Percentiles rank a stretch among this genome's conserved stretches.
phyloP scores from a whole-genome alignment of 1,139 yeast species.

The Geotrichum reessii region DNA sequence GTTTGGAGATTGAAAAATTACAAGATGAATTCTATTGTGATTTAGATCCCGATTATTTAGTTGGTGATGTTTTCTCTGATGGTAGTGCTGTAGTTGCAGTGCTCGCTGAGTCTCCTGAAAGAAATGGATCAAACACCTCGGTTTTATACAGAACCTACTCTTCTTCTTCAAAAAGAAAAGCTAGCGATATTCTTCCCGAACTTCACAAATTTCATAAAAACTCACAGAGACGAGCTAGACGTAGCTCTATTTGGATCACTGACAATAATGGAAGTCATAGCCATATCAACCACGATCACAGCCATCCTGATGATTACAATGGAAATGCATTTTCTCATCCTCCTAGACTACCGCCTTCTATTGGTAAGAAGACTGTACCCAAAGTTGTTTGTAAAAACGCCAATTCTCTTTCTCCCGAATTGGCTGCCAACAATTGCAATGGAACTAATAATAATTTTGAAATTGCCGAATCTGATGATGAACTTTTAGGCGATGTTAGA shows the following conservation, averaged over 20 bases:
- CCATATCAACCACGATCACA: neutral
- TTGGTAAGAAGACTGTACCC: neutral
- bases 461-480: conserved; percentile 2
- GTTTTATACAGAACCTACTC: conserved; percentile 8
- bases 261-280: conserved; percentile 2
- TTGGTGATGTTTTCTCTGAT: conserved; percentile 54
- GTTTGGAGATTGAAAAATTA: conserved; percentile 47
- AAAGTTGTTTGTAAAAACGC: neutral
- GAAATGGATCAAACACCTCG: neutral
- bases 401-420: conserved; percentile 12
- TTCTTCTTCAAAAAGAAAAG: conserved; percentile 8
- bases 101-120: neutral
- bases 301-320: neutral
- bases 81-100: conserved; percentile 44
- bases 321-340: neutral
- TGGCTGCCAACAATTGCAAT: neutral
- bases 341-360: conserved; percentile 6
- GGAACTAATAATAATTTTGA: neutral
- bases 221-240: neutral
- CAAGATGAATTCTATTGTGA: conserved; percentile 67
- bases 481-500: neutral
- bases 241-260: conserved; percentile 9
- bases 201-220: neutral
- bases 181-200: conserved; percentile 6
- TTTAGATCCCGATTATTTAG: conserved; percentile 66